Evolutionary conservation across 495 filamentous ascomycete species (phyloP).

Genomic region (Xylaria bambusicola): DNA sequence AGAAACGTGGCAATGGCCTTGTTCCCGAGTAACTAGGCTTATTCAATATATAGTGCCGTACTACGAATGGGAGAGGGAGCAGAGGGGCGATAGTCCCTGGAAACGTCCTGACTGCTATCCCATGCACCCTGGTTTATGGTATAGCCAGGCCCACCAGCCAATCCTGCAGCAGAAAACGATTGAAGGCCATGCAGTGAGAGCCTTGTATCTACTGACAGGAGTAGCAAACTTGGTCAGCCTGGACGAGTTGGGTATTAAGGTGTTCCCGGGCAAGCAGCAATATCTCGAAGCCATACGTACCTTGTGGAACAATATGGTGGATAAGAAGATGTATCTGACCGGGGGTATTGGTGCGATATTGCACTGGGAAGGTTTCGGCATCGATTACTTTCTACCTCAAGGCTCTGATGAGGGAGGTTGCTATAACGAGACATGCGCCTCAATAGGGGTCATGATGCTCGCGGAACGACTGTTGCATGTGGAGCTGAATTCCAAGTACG

Average conservation of each 20-base stretch:
- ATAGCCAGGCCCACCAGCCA: constrained; percentile 57
- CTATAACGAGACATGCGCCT: constrained; percentile 63
- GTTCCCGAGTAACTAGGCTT: background rate
- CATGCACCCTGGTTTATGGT: constrained; percentile 43
- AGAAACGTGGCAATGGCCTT: background rate
- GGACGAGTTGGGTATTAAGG: constrained; percentile 27
- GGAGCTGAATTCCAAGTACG: constrained; percentile 53
- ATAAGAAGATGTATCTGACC: constrained; percentile 60
- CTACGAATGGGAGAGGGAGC: constrained; percentile 54
- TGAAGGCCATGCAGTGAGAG: constrained; percentile 62
- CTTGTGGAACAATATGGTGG: constrained; percentile 60
- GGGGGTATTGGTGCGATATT: constrained; percentile 61
- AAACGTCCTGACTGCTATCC: constrained; percentile 48
- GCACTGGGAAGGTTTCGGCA: constrained; percentile 65
- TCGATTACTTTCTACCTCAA: constrained; percentile 59
- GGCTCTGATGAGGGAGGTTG: constrained; percentile 61
- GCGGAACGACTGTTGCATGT: constrained; percentile 56
- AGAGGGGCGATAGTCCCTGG: constrained; percentile 51
- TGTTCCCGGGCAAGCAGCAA: constrained; percentile 30
- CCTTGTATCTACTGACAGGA: constrained; percentile 54
- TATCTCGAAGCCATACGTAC: constrained; percentile 41
- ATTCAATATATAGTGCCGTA: constrained; percentile 37
- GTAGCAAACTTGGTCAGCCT: constrained; percentile 42
- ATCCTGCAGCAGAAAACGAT: constrained; percentile 57
- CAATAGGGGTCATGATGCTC: constrained; percentile 63